Evolutionary conservation across 75 land plant species (phyloP), one percentile per base, ranked within the genome.

Genomic region (Selaginella moellendorffii): DNA sequence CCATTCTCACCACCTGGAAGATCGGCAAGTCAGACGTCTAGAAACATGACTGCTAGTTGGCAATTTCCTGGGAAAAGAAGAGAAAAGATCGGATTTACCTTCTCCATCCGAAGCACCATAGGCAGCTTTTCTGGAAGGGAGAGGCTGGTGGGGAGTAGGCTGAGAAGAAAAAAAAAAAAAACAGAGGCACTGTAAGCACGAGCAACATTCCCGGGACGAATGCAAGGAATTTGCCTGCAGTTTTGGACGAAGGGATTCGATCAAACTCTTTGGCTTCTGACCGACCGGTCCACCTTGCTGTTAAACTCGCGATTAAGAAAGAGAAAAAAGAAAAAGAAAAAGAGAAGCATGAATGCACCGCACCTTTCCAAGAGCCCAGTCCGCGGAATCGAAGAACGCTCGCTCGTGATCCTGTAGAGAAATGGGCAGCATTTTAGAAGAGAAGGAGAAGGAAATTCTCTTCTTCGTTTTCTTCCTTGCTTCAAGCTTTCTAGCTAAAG

Each of bases 351-450:
- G 19, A 62, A 62, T 62, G 8, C 2, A 24, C 8, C 54, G 56
- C 65, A 83, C 87, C 84, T 86, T 86, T 53, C 82, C 81, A 27
- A 86, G 51, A 52, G 90, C 95, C 95, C 95, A 88, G 77, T 88
- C 95, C 60, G 95, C 95, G 73, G 95, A 88, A 66, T 88, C 95
- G 66, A 88, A 88, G 67, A 76, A 88, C 24, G 95, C 95, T 65
- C 82, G 86, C 68, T 85, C 95, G 68, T 88, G 89, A 62, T 88
- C 95, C 93, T 87, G 74, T 23, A n/a, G n/a, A n/a, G n/a, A n/a
- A n/a, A n/a, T n/a, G n/a, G n/a, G n/a, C n/a, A n/a, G n/a, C n/a
- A n/a, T n/a, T n/a, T n/a, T n/a, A n/a, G n/a, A n/a, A n/a, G n/a
- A n/a, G n/a, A n/a, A n/a, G n/a, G n/a, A n/a, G n/a, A n/a, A n/a